Evolutionary conservation across 1,139 yeast genomes (phyloP).

Genomic region (Candida anutae): DNA sequence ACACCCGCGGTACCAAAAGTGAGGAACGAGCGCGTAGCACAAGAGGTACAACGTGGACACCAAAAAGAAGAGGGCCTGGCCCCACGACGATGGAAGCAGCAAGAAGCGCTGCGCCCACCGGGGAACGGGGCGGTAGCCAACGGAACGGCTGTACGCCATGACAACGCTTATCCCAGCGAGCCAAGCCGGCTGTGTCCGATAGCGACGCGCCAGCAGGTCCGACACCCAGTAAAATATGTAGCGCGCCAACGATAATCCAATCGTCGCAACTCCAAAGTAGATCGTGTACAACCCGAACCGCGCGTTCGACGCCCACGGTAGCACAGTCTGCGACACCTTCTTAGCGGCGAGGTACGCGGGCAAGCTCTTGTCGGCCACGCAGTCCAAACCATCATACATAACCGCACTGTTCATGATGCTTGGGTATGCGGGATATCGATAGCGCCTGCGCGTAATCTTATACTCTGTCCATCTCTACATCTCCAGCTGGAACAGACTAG

Average conservation of each 20-base stretch:
- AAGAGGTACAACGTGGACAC: slow-evolving; percentile 38
- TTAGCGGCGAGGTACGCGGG: slow-evolving; percentile 18
- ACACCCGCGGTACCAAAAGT: slow-evolving; percentile 50
- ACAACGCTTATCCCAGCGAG: too few relatives aligned
- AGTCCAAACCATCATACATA: slow-evolving; percentile 36
- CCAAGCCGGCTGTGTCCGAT: slow-evolving; percentile 18
- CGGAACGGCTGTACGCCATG: slow-evolving; percentile 38
- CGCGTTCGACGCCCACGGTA: slow-evolving; percentile 33
- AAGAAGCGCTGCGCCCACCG: slow-evolving; percentile 18
- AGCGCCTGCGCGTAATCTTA: too few relatives aligned
- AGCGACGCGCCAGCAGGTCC: slow-evolving; percentile 18
- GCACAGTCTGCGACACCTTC: slow-evolving; percentile 26
- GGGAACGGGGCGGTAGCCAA: slow-evolving; percentile 46
- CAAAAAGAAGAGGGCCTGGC: slow-evolving; percentile 33
- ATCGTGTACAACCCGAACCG: slow-evolving; percentile 39
- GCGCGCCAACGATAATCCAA: neutral
- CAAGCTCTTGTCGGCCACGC: slow-evolving; percentile 30
- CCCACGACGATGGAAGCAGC: slow-evolving; percentile 49
- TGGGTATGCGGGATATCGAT: too few relatives aligned
- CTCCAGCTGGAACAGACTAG: too few relatives aligned
- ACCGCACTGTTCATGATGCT: too few relatives aligned
- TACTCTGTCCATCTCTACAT: too few relatives aligned
- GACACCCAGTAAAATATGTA: neutral
- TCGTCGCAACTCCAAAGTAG: slow-evolving; percentile 34
- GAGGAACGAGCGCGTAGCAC: slow-evolving; percentile 42